Conservation (phyloP, 1,139 yeast genomes). For the Suzukiozyma palmioleophila region DNA sequence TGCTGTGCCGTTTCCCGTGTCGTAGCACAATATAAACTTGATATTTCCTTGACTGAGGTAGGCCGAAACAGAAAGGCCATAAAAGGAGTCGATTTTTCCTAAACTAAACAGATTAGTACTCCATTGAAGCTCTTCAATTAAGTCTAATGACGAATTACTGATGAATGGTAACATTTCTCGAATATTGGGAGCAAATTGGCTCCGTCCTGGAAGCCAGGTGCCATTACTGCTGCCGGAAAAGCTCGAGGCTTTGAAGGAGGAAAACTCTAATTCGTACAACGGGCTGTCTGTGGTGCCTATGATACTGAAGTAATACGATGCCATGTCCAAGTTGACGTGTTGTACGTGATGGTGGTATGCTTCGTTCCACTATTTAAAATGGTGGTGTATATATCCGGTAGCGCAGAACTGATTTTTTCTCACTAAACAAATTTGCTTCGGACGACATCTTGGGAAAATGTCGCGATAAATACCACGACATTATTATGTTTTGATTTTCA, state of each 20-base stretch:
- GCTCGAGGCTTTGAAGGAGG: conserved; percentile 49
- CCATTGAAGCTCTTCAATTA: conserved; percentile 90
- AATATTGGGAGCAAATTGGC: conserved; percentile 65
- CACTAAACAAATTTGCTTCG: too few species aligned
- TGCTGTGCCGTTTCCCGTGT: conserved; percentile 24
- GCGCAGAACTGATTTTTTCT: too few species aligned
- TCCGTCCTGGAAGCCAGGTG: conserved; percentile 55
- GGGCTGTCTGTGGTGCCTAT: conserved; percentile 87
- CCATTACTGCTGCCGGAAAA: conserved; percentile 7
- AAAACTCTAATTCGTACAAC: conserved; percentile 81
- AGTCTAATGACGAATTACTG: conserved; percentile 81
- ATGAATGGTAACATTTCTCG: conserved; percentile 84
- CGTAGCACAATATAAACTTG: conserved; percentile 77
- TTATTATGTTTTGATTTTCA: too few species aligned
- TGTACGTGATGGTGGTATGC: not conserved
- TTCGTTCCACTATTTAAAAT: not conserved
- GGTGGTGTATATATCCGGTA: too few species aligned
- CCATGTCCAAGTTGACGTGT: conserved; percentile 11
- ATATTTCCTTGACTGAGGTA: conserved; percentile 86
- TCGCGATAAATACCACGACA: too few species aligned
- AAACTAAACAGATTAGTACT: conserved; percentile 58
- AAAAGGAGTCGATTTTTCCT: conserved; percentile 80
- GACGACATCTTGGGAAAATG: too few species aligned
- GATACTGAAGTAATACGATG: conserved; percentile 82
- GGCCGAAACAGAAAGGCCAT: conserved; percentile 75